phyloP scores from a whole-genome alignment of 345 rosid species.

The Eutrema heterophyllum region DNA sequence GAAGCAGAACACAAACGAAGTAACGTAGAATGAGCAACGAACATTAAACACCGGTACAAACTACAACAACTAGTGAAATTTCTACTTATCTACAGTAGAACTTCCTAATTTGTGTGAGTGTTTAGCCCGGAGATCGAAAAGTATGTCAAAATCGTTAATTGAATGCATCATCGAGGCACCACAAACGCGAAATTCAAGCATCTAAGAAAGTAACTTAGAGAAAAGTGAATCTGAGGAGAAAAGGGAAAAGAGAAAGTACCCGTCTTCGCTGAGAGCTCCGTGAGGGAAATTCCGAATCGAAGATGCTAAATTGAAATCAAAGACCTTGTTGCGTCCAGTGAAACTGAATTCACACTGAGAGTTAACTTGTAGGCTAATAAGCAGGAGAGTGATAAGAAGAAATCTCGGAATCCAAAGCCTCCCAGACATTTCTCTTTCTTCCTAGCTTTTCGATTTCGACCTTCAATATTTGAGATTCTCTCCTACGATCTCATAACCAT shows the following conservation, averaged over 20 bases:
- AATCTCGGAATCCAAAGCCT: slow-evolving; percentile 23
- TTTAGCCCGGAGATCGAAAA: background rate
- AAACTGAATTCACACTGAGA: slow-evolving; percentile 65
- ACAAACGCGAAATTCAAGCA: background rate
- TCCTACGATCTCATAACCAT: slow-evolving; percentile 1
- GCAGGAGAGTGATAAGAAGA: slow-evolving; percentile 28
- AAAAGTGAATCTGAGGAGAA: slow-evolving; percentile 15
- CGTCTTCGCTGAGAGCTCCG: slow-evolving; percentile 95
- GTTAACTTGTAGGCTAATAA: slow-evolving; percentile 30
- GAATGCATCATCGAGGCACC: background rate
- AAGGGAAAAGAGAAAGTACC: slow-evolving; percentile 40
- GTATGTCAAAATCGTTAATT: background rate
- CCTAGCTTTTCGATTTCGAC: background rate
- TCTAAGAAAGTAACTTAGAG: slow-evolving; percentile 14
- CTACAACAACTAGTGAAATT: background rate
- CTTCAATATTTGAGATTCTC: background rate
- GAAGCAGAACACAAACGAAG: background rate
- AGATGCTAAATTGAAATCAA: slow-evolving; percentile 67
- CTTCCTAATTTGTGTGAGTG: background rate
- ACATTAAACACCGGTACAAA: background rate
- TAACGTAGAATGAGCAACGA: background rate
- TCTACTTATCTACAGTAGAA: background rate
- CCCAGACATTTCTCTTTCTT: background rate
- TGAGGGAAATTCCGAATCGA: slow-evolving; percentile 66
- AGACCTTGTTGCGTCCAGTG: slow-evolving; percentile 43